Evolutionary conservation across 2,329 filamentous ascomycete species (phyloP).

Genomic region (Fusarium praegraminearum): DNA sequence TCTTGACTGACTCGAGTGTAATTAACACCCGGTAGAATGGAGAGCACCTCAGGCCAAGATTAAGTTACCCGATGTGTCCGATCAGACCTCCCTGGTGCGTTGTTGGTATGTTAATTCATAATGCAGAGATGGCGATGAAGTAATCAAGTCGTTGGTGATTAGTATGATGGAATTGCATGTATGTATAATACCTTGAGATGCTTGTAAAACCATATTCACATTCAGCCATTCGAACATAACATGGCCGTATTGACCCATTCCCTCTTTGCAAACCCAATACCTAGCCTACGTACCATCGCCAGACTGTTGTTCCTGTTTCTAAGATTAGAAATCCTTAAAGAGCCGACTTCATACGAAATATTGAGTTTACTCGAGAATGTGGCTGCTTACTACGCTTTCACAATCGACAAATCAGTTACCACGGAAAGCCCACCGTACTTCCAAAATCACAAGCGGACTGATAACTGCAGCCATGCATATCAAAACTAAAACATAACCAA

Average conservation of each 20-base stretch:
- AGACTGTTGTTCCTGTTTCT: not conserved
- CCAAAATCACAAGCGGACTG: not conserved
- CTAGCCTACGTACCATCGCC: no score
- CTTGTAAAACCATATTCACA: not conserved
- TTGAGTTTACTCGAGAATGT: not conserved
- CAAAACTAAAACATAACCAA: slow-evolving; percentile 7
- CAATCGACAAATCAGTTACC: not conserved
- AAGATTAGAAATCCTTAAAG: no score
- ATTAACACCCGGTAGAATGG: slow-evolving; percentile 3
- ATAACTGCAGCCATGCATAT: not conserved
- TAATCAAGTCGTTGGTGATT: no score
- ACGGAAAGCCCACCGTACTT: not conserved
- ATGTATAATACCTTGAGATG: not conserved
- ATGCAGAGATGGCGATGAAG: no score
- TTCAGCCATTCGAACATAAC: not conserved
- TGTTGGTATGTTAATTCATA: no score
- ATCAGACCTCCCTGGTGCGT: not conserved
- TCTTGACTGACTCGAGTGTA: not conserved
- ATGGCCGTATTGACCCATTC: not conserved
- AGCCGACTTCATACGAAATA: not conserved
- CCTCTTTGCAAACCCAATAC: not conserved
- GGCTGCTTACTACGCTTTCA: not conserved
- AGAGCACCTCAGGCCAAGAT: not conserved
- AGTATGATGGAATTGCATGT: not conserved
- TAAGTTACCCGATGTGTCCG: not conserved